Evolutionary conservation across 371 early-diverging fungal species (phyloP), one percentile per base, ranked within the genome.

Genomic region (Rhizomucor pusillus): DNA sequence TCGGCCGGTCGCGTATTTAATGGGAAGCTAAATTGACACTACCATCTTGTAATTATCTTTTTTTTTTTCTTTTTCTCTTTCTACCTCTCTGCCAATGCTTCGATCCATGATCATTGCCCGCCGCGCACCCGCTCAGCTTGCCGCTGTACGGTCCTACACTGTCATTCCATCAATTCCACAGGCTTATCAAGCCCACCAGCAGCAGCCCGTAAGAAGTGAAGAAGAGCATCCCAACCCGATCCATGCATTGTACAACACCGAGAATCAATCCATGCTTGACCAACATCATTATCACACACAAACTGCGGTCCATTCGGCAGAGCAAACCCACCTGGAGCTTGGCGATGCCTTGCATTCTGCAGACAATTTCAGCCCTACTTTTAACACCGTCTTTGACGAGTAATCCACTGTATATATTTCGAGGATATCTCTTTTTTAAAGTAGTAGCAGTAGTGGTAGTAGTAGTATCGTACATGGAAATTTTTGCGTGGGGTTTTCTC

Each of bases 191-290:
- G 35, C 9, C 13, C 16, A 47, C 11, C 37, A 52, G n/a, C 24
- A 5, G 4, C 35, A 14, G 12, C 41, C 41, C 11, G 3, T 41
- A 12, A 3, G 16, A 19, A 44, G 25, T 13, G 24, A 47, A 43
- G 34, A 22, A 74, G 73, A 47, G 62, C 63, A 40, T 74, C 79
- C 75, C 68, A 57, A 57, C 23, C 25, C 54, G 10, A 57, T 62
- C 23, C 63, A 62, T 50, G 63, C 63, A 25, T 25, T 62, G 25
- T 62, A 62, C 29, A 62, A 62, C 35, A 62, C 37, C 7, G 63
- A 62, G 19, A 62, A 57, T 34, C 57, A 62, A 46, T 50, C 54
- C 44, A 41, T 57, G 39, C 35, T 57, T 11, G 61, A 61, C 9
- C 33, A 47, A 10, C 50, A 54, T 36, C 68, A 56, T 79, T 29